phyloP scores from a whole-genome alignment of 768 basidiomycete genomes.

The Leccinum rimulosum region DNA sequence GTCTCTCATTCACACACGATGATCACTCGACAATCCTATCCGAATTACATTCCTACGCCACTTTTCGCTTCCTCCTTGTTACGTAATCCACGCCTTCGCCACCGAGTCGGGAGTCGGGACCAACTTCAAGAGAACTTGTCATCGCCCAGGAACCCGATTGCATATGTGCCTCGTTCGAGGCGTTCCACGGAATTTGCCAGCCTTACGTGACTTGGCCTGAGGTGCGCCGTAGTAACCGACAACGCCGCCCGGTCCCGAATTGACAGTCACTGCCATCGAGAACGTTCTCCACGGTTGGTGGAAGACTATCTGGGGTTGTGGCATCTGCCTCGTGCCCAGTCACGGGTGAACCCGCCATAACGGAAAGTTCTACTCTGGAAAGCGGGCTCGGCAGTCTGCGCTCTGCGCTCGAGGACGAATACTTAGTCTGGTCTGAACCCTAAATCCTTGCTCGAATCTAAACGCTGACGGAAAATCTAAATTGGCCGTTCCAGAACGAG shows the following conservation, averaged over 20 bases:
- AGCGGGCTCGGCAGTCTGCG: background rate
- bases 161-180: background rate
- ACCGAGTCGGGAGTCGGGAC: background rate
- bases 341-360: background rate
- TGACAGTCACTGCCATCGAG: background rate
- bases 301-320: conserved; percentile 9
- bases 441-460: background rate
- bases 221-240: background rate
- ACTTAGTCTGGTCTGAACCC: background rate
- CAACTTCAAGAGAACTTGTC: background rate
- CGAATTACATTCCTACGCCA: background rate
- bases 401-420: background rate
- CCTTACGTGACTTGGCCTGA: background rate
- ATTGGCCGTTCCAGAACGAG: background rate
- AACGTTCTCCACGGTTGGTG: background rate
- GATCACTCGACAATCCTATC: background rate
- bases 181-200: background rate
- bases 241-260: conserved; percentile 8
- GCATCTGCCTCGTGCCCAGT: background rate
- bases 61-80: background rate
- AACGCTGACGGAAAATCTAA: background rate
- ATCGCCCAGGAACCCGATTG: background rate
- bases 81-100: background rate
- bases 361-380: background rate
- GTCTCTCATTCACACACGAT: background rate